phyloP scores from a whole-genome alignment of 805 yeast genomes.

The Yarrowia sp. region DNA sequence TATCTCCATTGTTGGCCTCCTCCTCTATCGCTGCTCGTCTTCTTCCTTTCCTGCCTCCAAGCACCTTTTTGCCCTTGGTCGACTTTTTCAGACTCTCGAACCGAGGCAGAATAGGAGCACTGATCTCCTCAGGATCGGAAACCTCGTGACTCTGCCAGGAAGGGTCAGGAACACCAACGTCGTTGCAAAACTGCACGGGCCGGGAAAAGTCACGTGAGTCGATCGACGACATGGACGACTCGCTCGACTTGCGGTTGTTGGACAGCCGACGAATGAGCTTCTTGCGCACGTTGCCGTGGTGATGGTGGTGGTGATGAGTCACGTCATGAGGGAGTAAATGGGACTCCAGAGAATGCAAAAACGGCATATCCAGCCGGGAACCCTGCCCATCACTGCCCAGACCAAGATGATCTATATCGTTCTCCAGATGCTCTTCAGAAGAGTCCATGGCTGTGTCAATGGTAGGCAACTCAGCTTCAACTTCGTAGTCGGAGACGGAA shows the following conservation, averaged over 20 bases:
- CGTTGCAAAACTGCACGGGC: conserved; percentile 27
- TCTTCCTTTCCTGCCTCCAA: conserved; percentile 6
- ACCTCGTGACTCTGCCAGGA: conserved; percentile 14
- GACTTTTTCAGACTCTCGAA: conserved; percentile 15
- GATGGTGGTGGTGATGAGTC: conserved; percentile 8
- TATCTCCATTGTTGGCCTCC: conserved; percentile 5
- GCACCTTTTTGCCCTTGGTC: conserved; percentile 4
- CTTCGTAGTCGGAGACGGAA: not conserved
- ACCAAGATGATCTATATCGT: conserved; percentile 16
- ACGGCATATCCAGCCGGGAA: not conserved
- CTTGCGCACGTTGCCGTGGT: not conserved
- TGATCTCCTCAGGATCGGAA: conserved; percentile 26
- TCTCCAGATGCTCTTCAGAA: not conserved
- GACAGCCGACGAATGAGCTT: conserved; percentile 1
- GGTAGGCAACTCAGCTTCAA: conserved; percentile 3
- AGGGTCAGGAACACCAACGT: conserved; percentile 16
- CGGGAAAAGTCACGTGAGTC: conserved; percentile 34
- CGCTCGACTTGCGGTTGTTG: conserved; percentile 1
- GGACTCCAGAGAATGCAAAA: conserved; percentile 1
- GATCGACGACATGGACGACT: conserved; percentile 16
- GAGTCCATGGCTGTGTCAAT: conserved; percentile 17
- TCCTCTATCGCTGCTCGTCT: conserved; percentile 12
- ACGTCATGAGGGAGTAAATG: conserved; percentile 1
- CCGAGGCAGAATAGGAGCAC: conserved; percentile 12
- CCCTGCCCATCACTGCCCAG: not conserved